phyloP scores from a whole-genome alignment of 345 rosid species.

The Psidium friedrichsthalianum region DNA sequence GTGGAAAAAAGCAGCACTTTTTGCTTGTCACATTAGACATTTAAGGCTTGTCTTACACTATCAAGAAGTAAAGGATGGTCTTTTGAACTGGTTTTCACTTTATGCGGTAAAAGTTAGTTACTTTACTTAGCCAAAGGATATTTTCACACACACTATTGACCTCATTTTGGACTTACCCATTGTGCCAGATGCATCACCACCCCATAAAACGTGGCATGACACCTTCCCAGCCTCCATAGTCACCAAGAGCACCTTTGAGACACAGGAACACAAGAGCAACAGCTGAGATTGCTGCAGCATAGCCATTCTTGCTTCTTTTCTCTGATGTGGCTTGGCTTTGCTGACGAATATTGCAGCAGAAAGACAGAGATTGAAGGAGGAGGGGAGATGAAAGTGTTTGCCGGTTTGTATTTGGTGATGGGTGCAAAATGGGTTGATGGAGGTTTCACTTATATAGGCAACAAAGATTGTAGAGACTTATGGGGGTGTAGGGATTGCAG shows the following conservation, averaged over 20 bases:
- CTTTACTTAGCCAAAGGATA: not conserved
- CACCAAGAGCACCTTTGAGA: conserved; percentile 27
- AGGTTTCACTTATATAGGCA: conserved; percentile 13
- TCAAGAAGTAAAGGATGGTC: not conserved
- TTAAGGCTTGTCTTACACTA: not conserved
- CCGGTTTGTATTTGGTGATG: not conserved
- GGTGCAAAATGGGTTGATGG: not conserved
- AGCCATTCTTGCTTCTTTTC: conserved; percentile 9
- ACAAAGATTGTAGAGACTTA: not conserved
- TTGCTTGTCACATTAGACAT: not conserved
- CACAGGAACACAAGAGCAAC: conserved; percentile 21
- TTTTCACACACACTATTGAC: not conserved
- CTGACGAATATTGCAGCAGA: not conserved
- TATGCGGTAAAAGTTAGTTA: not conserved
- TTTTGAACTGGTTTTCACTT: not conserved
- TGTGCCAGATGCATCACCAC: conserved; percentile 77
- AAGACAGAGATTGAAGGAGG: not conserved
- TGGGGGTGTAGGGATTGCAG: conserved; percentile 1
- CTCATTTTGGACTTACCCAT: conserved; percentile 39
- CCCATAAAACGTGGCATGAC: conserved; percentile 82
- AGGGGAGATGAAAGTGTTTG: not conserved
- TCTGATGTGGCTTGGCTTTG: not conserved
- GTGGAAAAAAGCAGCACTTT: not conserved
- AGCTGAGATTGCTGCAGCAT: conserved; percentile 2
- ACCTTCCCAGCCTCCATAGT: conserved; percentile 64